Base-by-base conservation (phyloP, 306 rosid species). In the Cucurbita argyrosperma region DNA sequence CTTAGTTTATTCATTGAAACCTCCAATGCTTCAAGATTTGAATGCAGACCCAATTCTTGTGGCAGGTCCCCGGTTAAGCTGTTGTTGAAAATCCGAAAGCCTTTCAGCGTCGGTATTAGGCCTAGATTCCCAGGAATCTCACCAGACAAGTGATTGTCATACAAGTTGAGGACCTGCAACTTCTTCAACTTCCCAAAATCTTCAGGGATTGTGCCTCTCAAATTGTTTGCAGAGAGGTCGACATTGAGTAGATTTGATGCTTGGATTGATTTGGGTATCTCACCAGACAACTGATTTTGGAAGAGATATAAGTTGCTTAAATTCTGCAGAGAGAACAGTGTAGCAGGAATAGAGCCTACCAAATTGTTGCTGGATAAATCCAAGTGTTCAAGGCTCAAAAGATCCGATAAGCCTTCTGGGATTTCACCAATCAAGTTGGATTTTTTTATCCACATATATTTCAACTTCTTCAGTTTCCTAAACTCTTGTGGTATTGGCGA, bases 11-110 rank as follows among this genome's bases (percentile, higher is more conserved):
- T 92, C 5, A 75, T 81, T 8, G 89, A 79, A 76, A 90, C 90
- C 75, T 92, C 98, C 46, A 92, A 77, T 0, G 21, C 63, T 56
- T 74, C 78, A n/a, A 90, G 89, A 83, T 81, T 78, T 5, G 96
- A 92, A 78, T 84, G 61, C 38, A 76, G 70, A 59, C 98, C 98
- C 1, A 92, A 12, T 45, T 90, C 96, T 10, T 80, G 78, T 37
- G 98, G 98, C 84, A 92, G n/a, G 51, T 83, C 84, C 54, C 96
- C 98, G 47, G 81, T 90, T 79, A 92, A 70, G 78, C 79, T 80
- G 81, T 92, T 92, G 47, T 40, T 72, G 16, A 84, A 92, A 30
- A 84, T 78, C 62, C 63, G 82, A n/a, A 92, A 86, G 6, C 5
- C 4, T 71, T 54, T 62, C 4, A 92, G 80, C 70, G 51, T 78